These are phyloP conservation scores for Kockovaella imperatae DNA, from an alignment of 768 basidiomycete species.

Conservation along the genomic window DNA sequence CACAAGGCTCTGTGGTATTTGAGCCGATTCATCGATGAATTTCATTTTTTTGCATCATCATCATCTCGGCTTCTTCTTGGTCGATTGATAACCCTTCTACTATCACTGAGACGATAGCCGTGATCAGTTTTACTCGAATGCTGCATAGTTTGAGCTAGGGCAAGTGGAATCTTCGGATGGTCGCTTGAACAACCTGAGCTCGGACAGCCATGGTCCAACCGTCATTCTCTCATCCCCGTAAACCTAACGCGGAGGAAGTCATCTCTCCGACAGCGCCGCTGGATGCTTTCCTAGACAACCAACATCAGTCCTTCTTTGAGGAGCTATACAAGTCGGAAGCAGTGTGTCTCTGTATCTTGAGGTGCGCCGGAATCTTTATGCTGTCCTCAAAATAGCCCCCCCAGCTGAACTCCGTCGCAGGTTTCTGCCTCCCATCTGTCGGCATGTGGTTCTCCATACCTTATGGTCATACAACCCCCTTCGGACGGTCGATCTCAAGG, in stretches of 20 bases:
- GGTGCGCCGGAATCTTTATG: conserved; percentile 16
- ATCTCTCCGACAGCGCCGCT: conserved; percentile 33
- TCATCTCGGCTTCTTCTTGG: no score
- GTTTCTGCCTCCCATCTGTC: conserved; percentile 35
- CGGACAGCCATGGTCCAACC: conserved; percentile 40
- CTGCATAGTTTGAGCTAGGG: no score
- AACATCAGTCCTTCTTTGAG: conserved; percentile 37
- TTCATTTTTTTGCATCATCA: no score
- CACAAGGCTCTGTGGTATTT: no score
- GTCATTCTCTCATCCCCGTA: conserved; percentile 23
- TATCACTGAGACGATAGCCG: no score
- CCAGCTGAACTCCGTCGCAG: conserved; percentile 7
- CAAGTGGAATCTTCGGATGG: no score
- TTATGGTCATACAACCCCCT: conserved; percentile 34
- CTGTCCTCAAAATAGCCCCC: neutral
- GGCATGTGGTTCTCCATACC: conserved; percentile 39
- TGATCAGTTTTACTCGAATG: no score
- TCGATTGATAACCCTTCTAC: no score
- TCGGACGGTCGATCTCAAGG: conserved; percentile 19
- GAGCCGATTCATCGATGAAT: no score
- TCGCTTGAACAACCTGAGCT: no score
- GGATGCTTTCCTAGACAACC: conserved; percentile 35
- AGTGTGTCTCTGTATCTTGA: conserved; percentile 38
- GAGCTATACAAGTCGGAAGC: conserved; percentile 40
- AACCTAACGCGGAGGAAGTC: conserved; percentile 5